These are phyloP conservation scores for Calonectria honghensis DNA, from an alignment of 2,329 filamentous ascomycete species.

Conservation along the genomic window DNA sequence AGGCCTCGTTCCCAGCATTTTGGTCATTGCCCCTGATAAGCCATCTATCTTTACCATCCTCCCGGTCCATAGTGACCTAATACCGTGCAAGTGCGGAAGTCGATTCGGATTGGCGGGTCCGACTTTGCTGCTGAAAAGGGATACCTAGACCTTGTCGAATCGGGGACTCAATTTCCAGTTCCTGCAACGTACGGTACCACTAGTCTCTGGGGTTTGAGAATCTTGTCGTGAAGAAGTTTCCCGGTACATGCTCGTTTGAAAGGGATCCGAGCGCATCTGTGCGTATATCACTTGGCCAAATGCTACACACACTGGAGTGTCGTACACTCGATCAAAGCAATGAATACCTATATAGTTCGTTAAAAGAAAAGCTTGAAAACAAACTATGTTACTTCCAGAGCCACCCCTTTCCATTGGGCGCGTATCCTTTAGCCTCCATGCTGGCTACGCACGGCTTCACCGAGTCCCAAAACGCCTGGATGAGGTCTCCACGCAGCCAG, in stretches of 20 bases:
- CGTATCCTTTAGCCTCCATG: constrained; percentile 48
- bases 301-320: not conserved
- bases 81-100: not conserved
- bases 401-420: constrained; percentile 52
- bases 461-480: constrained; percentile 48
- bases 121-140: not conserved
- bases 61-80: not conserved
- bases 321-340: too few relatives aligned
- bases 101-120: not conserved
- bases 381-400: constrained; percentile 48
- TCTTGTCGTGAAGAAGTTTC: not conserved
- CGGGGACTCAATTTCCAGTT: not conserved
- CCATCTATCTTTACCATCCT: not conserved
- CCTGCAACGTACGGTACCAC: not conserved
- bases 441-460: constrained; percentile 46
- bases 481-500: constrained; percentile 41
- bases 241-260: not conserved
- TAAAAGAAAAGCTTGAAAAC: not conserved
- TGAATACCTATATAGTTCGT: too few relatives aligned
- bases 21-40: not conserved
- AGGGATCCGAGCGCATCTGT: not conserved
- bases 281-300: not conserved
- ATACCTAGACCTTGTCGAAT: not conserved
- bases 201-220: not conserved
- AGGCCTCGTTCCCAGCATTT: not conserved